phyloP scores from a whole-genome alignment of 805 yeast genomes.

The Saccharomycopsis babjevae region DNA sequence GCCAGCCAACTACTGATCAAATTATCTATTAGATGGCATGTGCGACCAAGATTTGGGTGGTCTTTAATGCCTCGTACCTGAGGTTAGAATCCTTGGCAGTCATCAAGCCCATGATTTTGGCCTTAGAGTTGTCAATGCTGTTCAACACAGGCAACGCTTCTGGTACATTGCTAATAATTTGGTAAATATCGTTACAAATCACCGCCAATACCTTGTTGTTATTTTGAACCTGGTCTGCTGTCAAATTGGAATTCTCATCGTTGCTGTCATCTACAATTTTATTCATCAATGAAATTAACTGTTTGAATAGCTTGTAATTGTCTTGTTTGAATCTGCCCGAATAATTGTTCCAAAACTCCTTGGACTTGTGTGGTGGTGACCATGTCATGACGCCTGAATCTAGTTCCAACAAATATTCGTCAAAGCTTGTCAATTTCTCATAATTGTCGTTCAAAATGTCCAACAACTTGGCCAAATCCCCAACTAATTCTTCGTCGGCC shows the following conservation, averaged over 20 bases:
- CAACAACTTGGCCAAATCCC: constrained; percentile 52
- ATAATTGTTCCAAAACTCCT: constrained; percentile 86
- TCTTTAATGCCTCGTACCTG: constrained; percentile 88
- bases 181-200: constrained; percentile 57
- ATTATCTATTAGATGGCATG: constrained; percentile 32
- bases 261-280: constrained; percentile 22
- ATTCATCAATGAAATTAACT: constrained; percentile 44
- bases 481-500: constrained; percentile 84
- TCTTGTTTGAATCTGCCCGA: constrained; percentile 63
- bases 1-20: too few relatives aligned
- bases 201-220: constrained; percentile 40
- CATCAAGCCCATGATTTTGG: constrained; percentile 77
- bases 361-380: constrained; percentile 87
- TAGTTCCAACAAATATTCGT: constrained; percentile 81
- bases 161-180: constrained; percentile 50
- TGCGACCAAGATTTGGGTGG: constrained; percentile 89
- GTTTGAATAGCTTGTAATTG: constrained; percentile 61
- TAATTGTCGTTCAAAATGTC: constrained; percentile 62
- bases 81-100: constrained; percentile 74
- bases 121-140: constrained; percentile 49
- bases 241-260: constrained; percentile 20
- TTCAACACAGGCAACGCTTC: constrained; percentile 47
- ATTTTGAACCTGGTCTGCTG: constrained; percentile 27
- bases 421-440: constrained; percentile 77
- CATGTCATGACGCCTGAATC: constrained; percentile 68